Conservation (phyloP, 352 stramenopile genomes). For the Pythium phragmitis region DNA sequence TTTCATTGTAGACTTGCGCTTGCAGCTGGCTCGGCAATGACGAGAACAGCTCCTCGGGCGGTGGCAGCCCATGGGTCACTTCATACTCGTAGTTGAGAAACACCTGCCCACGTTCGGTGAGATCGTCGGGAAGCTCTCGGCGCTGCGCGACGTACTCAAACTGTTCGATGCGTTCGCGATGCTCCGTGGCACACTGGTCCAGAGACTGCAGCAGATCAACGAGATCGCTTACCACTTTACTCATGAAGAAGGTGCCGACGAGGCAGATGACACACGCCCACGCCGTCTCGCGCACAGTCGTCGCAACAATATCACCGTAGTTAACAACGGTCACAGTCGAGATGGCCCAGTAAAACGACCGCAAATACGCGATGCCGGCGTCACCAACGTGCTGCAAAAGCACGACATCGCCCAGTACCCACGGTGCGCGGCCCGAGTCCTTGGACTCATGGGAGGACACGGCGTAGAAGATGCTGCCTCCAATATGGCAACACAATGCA, state of each 20-base stretch:
- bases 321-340: slow-evolving; percentile 37
- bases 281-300: slow-evolving; percentile 29
- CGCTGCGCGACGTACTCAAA: slow-evolving; percentile 29
- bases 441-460: slow-evolving; percentile 15
- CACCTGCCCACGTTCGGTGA: slow-evolving; percentile 15
- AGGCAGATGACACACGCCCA: slow-evolving; percentile 38
- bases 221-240: slow-evolving; percentile 35
- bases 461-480: slow-evolving; percentile 32
- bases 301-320: slow-evolving; percentile 38
- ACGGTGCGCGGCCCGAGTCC: slow-evolving; percentile 13
- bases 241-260: slow-evolving; percentile 35
- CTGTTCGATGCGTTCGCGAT: slow-evolving; percentile 25
- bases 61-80: slow-evolving; percentile 25
- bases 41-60: slow-evolving; percentile 26
- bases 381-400: slow-evolving; percentile 14
- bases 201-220: slow-evolving; percentile 32
- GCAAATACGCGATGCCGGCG: slow-evolving; percentile 27
- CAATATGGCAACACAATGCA: slow-evolving; percentile 31
- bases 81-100: slow-evolving; percentile 33
- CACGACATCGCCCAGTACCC: slow-evolving; percentile 29
- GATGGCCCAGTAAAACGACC: slow-evolving; percentile 40
- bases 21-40: slow-evolving; percentile 23
- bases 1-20: slow-evolving; percentile 26
- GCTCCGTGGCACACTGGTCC: slow-evolving; percentile 21
- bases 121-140: slow-evolving; percentile 17